Conservation (phyloP, 371 early-diverging fungal genomes). For the Polyrhizophydium stewartii region DNA sequence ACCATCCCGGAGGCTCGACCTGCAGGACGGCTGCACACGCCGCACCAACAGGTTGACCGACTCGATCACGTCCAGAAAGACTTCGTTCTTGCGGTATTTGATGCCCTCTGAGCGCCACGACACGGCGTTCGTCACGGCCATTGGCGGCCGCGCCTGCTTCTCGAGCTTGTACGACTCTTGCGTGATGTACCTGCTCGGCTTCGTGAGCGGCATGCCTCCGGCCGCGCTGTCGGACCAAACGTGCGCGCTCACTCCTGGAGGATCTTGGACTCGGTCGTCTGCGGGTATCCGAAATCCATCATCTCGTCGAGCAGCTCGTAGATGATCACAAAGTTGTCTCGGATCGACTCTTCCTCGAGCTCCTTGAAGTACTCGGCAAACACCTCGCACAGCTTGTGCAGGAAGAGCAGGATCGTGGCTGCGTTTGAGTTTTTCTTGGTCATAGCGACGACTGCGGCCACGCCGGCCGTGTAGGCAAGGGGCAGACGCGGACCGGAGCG, state of each 20-base stretch:
- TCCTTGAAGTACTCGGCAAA: constrained; percentile 97
- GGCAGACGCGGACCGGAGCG: no score
- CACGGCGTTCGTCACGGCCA: constrained; percentile 97
- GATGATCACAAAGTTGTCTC: constrained; percentile 93
- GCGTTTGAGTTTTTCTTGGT: constrained; percentile 97
- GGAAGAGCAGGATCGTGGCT: constrained; percentile 87
- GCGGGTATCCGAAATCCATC: constrained; percentile 99
- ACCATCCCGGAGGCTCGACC: not conserved
- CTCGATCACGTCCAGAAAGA: constrained; percentile 87
- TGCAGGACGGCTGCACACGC: not conserved
- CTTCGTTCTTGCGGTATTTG: constrained; percentile 91
- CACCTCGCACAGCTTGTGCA: constrained; percentile 89
- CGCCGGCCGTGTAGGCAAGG: no score
- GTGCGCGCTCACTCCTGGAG: constrained; percentile 71
- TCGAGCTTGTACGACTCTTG: constrained; percentile 96
- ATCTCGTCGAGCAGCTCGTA: constrained; percentile 98
- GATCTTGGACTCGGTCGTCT: constrained; percentile 96
- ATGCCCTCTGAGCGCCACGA: constrained; percentile 97
- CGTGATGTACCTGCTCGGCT: constrained; percentile 75
- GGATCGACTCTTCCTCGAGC: constrained; percentile 95
- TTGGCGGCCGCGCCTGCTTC: constrained; percentile 76
- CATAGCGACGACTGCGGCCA: constrained; percentile 85
- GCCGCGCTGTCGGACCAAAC: not conserved
- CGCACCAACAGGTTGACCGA: constrained; percentile 89
- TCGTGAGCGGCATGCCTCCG: not conserved